Conservation (phyloP, 2,329 filamentous ascomycete species). For the Botryotinia convoluta region DNA sequence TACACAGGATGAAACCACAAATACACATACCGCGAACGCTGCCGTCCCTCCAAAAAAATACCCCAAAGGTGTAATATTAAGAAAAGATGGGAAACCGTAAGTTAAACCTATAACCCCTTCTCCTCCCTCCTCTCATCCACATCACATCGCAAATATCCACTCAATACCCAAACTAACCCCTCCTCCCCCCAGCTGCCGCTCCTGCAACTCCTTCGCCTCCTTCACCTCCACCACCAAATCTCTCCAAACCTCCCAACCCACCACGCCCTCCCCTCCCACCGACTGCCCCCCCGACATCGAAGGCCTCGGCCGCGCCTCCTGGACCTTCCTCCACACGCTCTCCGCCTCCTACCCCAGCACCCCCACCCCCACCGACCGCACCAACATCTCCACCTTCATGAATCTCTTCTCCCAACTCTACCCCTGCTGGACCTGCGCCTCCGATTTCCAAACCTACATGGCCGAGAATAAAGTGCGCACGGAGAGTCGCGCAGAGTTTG, state of each 20-base stretch:
- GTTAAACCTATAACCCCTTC: slow-evolving; percentile 37
- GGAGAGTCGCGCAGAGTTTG: slow-evolving; percentile 65
- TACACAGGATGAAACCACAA: slow-evolving; percentile 28
- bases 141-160: too few relatives aligned
- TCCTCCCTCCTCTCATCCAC: neutral
- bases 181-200: slow-evolving; percentile 57
- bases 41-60: slow-evolving; percentile 46
- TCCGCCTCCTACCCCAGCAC: slow-evolving; percentile 77
- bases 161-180: neutral
- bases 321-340: slow-evolving; percentile 91
- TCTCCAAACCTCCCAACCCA: slow-evolving; percentile 35
- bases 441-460: slow-evolving; percentile 86
- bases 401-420: slow-evolving; percentile 80
- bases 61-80: slow-evolving; percentile 71
- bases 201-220: slow-evolving; percentile 61
- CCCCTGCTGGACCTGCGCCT: slow-evolving; percentile 92
- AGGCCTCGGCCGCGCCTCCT: slow-evolving; percentile 78
- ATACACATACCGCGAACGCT: slow-evolving; percentile 19
- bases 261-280: slow-evolving; percentile 43
- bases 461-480: slow-evolving; percentile 54
- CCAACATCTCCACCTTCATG: slow-evolving; percentile 76
- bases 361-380: slow-evolving; percentile 68
- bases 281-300: slow-evolving; percentile 94
- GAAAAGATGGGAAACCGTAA: slow-evolving; percentile 82
- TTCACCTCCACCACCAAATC: slow-evolving; percentile 48